Percentiles rank a stretch among this genome's conserved stretches.
Conservation (phyloP, 192 early-diverging fungal species). For the Podila epicladia region DNA sequence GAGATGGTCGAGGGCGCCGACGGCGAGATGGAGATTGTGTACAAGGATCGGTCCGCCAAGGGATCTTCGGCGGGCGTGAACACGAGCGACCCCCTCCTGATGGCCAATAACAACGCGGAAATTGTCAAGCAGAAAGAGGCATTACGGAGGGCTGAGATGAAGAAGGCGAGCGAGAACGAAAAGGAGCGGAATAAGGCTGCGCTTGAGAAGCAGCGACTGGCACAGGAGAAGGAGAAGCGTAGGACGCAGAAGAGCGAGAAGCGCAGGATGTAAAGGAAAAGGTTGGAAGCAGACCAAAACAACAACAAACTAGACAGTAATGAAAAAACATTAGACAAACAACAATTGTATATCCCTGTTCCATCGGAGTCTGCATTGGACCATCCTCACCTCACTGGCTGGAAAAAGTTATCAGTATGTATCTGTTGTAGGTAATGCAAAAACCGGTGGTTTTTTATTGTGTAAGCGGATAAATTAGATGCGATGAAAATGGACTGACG, state of each 20-base stretch:
- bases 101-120: slow-evolving; percentile 68
- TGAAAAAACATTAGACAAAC: too few species aligned
- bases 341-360: too few species aligned
- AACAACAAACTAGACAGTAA: background rate
- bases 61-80: background rate
- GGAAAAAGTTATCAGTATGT: too few species aligned
- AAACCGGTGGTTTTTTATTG: too few species aligned
- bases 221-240: slow-evolving; percentile 58
- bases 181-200: slow-evolving; percentile 64
- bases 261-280: slow-evolving; percentile 54
- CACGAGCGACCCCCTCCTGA: slow-evolving; percentile 42
- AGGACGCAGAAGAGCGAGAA: slow-evolving; percentile 64
- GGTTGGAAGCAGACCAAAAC: background rate
- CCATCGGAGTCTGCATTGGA: too few species aligned
- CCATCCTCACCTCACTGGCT: too few species aligned
- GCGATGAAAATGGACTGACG: too few species aligned
- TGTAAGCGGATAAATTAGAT: too few species aligned
- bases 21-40: slow-evolving; percentile 73
- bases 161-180: slow-evolving; percentile 57
- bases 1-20: slow-evolving; percentile 65
- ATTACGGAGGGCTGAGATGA: slow-evolving; percentile 56
- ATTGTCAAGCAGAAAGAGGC: slow-evolving; percentile 68
- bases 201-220: slow-evolving; percentile 61
- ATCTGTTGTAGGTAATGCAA: too few species aligned
- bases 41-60: slow-evolving; percentile 54